Evolutionary conservation across 2,329 filamentous ascomycete species (phyloP), one percentile per base, ranked within the genome.

Genomic region (Hawksworthiomyces lignivorus): DNA sequence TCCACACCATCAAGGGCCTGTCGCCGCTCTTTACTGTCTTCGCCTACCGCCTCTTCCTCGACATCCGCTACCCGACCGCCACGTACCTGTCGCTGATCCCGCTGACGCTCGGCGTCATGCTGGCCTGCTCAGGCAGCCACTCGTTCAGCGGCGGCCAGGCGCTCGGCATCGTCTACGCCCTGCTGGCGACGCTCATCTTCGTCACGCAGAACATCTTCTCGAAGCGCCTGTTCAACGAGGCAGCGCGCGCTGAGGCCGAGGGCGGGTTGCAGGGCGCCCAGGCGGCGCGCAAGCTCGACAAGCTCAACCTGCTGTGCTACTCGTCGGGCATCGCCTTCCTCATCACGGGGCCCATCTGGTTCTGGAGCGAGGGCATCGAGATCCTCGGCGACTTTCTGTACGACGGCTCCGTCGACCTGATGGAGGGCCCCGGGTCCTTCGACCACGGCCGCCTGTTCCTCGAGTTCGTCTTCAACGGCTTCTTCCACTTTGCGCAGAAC

Each of bases 171-270:
- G 55, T 90, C 10, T 90, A 89, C 55, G 89, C 92, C 4, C 82
- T 98, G 28, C 69, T 87, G 26, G 89, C 87, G n/a, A 87, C 92
- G 7, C 69, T 97, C 43, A 84, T 97, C 50, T 98, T 98, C 57
- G 92, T 98, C 27, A 92, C 88, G 0, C 92, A 98, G 59, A 98
- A 98, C 58, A 98, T 98, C 44, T 94, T 96, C 51, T 97, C 90
- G 17, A 98, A 98, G 64, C 87, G 87, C 51, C 79, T 98, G 9
- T 98, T 98, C 70, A 98, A 96, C 61, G 89, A 96, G 58, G 87
- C 87, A 7, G 83, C 87, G 7, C 81, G 81, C 45, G 85, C 87
- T 3, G 90, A 96, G 62, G 78, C 81, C 7, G 87, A 95, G 41
- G 76, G 76, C 1, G n/a, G n/a, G n/a, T n/a, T n/a, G n/a, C n/a